These are phyloP conservation scores for Porodaedalea pini DNA, from an alignment of 1,284 basidiomycete species.

Conservation along the genomic window DNA sequence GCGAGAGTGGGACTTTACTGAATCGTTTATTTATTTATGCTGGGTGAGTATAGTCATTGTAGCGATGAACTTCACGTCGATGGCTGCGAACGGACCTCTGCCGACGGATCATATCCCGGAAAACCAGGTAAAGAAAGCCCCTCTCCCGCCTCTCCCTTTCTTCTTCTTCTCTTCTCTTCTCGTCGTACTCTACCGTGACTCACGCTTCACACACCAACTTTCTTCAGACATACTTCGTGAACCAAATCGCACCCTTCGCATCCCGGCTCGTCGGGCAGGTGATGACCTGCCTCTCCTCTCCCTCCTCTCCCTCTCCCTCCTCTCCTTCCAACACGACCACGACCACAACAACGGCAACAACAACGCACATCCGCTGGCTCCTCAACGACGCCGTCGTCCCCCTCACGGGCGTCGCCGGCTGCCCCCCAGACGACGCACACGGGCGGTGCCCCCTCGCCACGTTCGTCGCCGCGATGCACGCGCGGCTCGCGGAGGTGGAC, in stretches of 20 bases:
- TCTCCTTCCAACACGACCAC: too few relatives aligned
- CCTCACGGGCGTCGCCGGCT: constrained; percentile 55
- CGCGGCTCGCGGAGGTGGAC: constrained; percentile 45
- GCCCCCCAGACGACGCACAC: constrained; percentile 43
- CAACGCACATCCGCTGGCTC: constrained; percentile 51
- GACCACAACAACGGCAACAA: too few relatives aligned
- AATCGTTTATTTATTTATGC: too few relatives aligned
- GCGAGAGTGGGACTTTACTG: too few relatives aligned
- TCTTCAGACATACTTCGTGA: constrained; percentile 42
- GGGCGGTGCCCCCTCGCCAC: constrained; percentile 52
- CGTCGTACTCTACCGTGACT: too few relatives aligned
- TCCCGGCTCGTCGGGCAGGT: constrained; percentile 59
- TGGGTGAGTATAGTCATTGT: constrained; percentile 51
- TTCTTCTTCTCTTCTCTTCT: too few relatives aligned
- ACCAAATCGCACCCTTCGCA: constrained; percentile 52
- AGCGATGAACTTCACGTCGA: constrained; percentile 59
- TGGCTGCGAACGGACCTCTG: constrained; percentile 51
- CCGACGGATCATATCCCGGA: constrained; percentile 56
- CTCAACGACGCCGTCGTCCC: constrained; percentile 62
- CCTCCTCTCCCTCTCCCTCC: too few relatives aligned
- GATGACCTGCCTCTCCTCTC: constrained; percentile 42
- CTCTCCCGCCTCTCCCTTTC: too few relatives aligned
- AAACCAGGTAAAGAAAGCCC: constrained; percentile 43
- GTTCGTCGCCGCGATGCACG: constrained; percentile 49
- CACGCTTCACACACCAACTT: neutral